Percentiles rank a stretch among this genome's conserved stretches.
phyloP scores from a whole-genome alignment of 306 rosid species.

The Amphicarpaea edgeworthii region DNA sequence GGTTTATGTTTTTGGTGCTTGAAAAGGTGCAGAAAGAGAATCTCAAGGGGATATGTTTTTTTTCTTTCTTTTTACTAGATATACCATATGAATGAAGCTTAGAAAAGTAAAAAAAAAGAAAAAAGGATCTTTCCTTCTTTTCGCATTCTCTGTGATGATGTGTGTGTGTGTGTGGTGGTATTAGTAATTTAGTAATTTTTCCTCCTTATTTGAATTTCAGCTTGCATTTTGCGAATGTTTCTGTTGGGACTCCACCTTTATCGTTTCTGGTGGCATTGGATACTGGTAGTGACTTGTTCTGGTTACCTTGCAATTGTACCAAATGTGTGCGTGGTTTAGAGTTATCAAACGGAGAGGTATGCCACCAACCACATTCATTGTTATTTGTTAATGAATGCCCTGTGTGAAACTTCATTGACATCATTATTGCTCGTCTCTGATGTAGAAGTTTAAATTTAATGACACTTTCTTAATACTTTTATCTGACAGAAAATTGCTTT shows the following conservation, averaged over 20 bases:
- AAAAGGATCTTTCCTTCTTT: not conserved
- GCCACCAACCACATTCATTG: not conserved
- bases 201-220: constrained; percentile 56
- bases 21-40: constrained; percentile 23
- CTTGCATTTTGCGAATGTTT: constrained; percentile 86
- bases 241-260: constrained; percentile 83
- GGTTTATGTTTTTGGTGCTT: not conserved
- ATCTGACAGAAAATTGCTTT: constrained; percentile 54
- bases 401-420: constrained; percentile 1
- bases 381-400: not conserved
- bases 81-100: not conserved
- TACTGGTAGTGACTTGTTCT: constrained; percentile 93
- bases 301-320: constrained; percentile 93
- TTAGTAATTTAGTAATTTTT: constrained; percentile 10
- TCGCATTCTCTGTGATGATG: constrained; percentile 10
- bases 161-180: not conserved
- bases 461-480: constrained; percentile 42
- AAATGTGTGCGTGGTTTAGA: constrained; percentile 52
- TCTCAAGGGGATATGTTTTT: not conserved
- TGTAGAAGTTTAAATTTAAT: constrained; percentile 34
- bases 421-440: not conserved
- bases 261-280: constrained; percentile 90
- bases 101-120: not conserved
- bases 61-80: not conserved
- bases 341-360: constrained; percentile 54